Conservation (phyloP, 768 basidiomycete species). For the Tylopilus intermedius region DNA sequence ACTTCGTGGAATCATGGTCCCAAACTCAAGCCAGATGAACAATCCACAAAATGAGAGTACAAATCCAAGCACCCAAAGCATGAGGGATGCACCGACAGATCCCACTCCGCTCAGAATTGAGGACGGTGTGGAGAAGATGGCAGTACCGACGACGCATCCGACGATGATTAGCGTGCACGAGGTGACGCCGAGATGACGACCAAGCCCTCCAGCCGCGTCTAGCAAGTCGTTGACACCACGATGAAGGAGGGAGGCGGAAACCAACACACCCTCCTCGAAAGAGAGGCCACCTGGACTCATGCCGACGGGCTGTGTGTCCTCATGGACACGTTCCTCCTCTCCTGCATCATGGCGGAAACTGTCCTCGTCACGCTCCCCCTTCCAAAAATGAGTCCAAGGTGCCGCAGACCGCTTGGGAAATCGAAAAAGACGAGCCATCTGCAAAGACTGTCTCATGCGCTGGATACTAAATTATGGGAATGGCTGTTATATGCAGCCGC, state of each 20-base stretch:
- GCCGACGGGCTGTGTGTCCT: conserved; percentile 11
- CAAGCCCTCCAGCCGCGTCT: conserved; percentile 54
- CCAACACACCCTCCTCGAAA: conserved; percentile 42
- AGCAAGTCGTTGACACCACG: neutral
- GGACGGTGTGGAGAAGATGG: conserved; percentile 60
- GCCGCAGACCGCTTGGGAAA: conserved; percentile 9
- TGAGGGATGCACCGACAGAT: conserved; percentile 54
- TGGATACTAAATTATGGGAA: too few species aligned
- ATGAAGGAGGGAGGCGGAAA: neutral
- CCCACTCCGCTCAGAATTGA: conserved; percentile 53
- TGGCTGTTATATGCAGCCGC: too few species aligned
- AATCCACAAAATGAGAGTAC: conserved; percentile 53
- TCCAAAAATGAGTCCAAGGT: conserved; percentile 5
- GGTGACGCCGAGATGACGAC: conserved; percentile 52
- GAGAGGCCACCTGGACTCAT: conserved; percentile 43
- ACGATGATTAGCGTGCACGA: conserved; percentile 55
- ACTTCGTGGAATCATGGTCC: conserved; percentile 58
- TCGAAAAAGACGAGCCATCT: too few species aligned
- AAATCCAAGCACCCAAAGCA: conserved; percentile 63
- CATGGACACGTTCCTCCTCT: neutral
- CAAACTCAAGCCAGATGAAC: conserved; percentile 61
- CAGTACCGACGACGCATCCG: conserved; percentile 56
- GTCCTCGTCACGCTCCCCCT: neutral
- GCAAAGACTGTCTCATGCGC: neutral
- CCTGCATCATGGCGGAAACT: neutral